Conservation (phyloP, 805 yeast genomes). For the Lachancea meyersii region DNA sequence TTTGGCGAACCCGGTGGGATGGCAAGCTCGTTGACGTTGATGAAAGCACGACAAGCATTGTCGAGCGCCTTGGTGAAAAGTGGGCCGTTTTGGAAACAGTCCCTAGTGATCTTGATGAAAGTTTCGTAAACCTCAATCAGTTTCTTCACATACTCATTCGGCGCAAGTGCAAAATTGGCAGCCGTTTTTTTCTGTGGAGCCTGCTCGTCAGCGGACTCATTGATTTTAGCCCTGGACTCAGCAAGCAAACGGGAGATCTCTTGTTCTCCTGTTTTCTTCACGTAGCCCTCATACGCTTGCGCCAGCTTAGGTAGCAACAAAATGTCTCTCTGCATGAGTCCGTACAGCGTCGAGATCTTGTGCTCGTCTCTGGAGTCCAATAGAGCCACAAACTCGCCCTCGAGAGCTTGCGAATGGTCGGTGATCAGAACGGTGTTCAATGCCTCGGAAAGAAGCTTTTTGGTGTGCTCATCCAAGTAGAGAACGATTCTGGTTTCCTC, state of each 20-base stretch:
- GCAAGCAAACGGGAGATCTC: constrained; percentile 22
- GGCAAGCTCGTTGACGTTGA: constrained; percentile 79
- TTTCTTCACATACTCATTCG: constrained; percentile 74
- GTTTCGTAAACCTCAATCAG: constrained; percentile 63
- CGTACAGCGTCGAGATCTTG: constrained; percentile 73
- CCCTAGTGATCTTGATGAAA: constrained; percentile 37
- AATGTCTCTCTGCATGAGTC: constrained; percentile 70
- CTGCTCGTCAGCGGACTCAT: constrained; percentile 14
- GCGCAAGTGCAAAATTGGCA: constrained; percentile 42
- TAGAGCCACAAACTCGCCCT: constrained; percentile 68
- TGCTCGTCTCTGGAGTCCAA: constrained; percentile 55
- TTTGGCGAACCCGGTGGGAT: constrained; percentile 47
- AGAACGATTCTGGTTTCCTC: constrained; percentile 74
- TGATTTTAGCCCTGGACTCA: constrained; percentile 15
- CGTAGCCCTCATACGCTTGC: constrained; percentile 62
- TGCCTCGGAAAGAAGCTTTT: constrained; percentile 65
- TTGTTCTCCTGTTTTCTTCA: constrained; percentile 53
- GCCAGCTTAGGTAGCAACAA: constrained; percentile 74
- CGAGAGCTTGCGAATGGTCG: constrained; percentile 68
- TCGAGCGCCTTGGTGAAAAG: constrained; percentile 83
- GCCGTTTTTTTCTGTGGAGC: constrained; percentile 27
- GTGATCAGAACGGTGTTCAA: constrained; percentile 72
- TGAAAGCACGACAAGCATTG: constrained; percentile 76
- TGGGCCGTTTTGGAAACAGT: constrained; percentile 55
- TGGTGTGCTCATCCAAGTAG: constrained; percentile 81